Conservation (phyloP, 371 early-diverging fungal species). For the Massospora cicadina region DNA sequence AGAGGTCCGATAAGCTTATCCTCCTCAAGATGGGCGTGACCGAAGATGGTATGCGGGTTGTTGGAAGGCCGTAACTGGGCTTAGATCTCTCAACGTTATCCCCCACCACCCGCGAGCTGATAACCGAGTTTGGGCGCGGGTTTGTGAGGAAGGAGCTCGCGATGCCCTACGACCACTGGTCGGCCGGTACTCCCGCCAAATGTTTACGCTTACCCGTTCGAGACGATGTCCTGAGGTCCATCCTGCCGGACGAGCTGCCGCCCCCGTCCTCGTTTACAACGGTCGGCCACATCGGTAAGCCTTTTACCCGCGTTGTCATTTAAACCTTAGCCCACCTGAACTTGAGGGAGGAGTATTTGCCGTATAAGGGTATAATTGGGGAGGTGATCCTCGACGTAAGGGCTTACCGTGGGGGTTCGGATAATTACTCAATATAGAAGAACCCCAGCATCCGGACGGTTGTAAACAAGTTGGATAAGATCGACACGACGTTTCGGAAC, state of each 20-base stretch:
- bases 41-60: conserved; percentile 15
- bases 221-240: conserved; percentile 78
- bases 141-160: conserved; percentile 29
- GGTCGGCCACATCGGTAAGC: conserved; percentile 84
- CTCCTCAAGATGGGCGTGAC: conserved; percentile 31
- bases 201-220: conserved; percentile 2
- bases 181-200: conserved; percentile 28
- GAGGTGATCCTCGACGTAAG: conserved; percentile 82
- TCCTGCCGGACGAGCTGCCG: conserved; percentile 66
- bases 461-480: conserved; percentile 87
- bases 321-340: conserved; percentile 88
- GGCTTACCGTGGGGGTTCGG: neutral
- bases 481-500: conserved; percentile 88
- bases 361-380: conserved; percentile 81
- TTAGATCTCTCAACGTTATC: conserved; percentile 24
- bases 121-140: conserved; percentile 27
- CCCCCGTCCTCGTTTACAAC: conserved; percentile 83
- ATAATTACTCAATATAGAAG: conserved; percentile 35
- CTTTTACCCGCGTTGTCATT: neutral
- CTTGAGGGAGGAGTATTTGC: conserved; percentile 67
- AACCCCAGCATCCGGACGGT: conserved; percentile 75
- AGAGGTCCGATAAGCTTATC: conserved; percentile 35
- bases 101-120: conserved; percentile 22
- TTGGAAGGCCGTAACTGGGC: neutral
- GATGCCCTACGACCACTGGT: conserved; percentile 60